A percentile compares a stretch with the other conserved stretches of the same genome.
Conservation (phyloP, 2,329 filamentous ascomycete genomes). For the Trichophyton mentagrophytes region DNA sequence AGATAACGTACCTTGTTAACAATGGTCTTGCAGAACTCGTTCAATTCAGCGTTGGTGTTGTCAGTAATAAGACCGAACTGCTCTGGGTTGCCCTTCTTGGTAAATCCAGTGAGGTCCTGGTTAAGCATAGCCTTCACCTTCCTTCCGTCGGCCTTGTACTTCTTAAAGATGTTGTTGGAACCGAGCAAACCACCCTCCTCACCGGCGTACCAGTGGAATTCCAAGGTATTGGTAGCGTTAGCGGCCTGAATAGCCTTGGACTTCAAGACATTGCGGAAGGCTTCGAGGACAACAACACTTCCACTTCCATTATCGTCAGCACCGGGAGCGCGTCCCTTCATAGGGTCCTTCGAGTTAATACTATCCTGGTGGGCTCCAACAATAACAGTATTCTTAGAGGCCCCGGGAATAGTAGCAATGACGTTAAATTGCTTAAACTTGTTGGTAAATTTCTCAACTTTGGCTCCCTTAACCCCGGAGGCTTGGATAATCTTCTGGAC, state of each 20-base stretch:
- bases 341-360: constrained; percentile 66
- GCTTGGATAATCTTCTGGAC: constrained; percentile 59
- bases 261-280: constrained; percentile 65
- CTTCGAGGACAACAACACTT: constrained; percentile 88
- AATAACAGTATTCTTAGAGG: constrained; percentile 70
- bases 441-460: constrained; percentile 63
- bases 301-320: constrained; percentile 90
- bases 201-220: constrained; percentile 53
- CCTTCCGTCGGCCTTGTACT: constrained; percentile 59
- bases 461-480: constrained; percentile 58
- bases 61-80: constrained; percentile 87
- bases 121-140: constrained; percentile 94
- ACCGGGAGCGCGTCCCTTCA: constrained; percentile 73
- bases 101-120: constrained; percentile 96
- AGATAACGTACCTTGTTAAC: constrained; percentile 49
- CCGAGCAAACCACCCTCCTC: constrained; percentile 64
- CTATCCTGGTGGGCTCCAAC: constrained; percentile 91
- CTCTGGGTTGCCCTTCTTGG: constrained; percentile 69
- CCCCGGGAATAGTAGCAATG: constrained; percentile 81
- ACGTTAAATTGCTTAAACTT: constrained; percentile 82
- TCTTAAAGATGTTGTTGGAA: constrained; percentile 75
- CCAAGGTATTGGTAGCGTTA: constrained; percentile 56
- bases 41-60: constrained; percentile 71
- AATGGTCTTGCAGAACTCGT: constrained; percentile 79
- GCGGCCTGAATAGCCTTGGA: constrained; percentile 55